Base-by-base conservation (phyloP, 2,329 filamentous ascomycete genomes). In the Aureobasidium sp. region DNA sequence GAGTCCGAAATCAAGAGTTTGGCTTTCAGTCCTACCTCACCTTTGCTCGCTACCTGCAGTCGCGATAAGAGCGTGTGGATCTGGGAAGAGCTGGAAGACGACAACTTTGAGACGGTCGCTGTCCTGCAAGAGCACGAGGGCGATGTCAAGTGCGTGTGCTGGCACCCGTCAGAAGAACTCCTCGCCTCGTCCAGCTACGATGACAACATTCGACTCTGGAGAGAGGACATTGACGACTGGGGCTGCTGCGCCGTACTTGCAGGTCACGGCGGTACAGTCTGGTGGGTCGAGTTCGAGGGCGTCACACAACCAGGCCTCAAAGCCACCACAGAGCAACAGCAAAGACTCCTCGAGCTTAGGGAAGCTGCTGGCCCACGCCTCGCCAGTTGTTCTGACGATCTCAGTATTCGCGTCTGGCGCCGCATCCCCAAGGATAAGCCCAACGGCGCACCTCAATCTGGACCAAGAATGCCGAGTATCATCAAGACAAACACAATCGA, bases 31-130 rank as follows among this genome's bases (percentile, higher is more conserved):
- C 86, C 89, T 0, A 84, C 84, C 0, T 89, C 89, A 0, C 84
- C 88, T 64, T 86, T 91, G 68, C 82, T 99, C 5, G 94, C 94
- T 6, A 97, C 92, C 0, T 97, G 92, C 75, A 89, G 86, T 59
- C 83, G 94, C 53, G 94, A 99, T 73, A 97, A 97, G 78, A 89
- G 85, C 17, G 90, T 97, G 19, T 99, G 94, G 94, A 90, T 99
- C 68, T 99, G 94, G 94, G 94, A 99, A 75, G 94, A 97, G 73
- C 83, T 97, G 60, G 89, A 87, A 17, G 92, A 96, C 61, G 93
- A 96, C 73, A 94, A 97, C 72, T 97, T 92, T 79, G 94, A 99
- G 80, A 97, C 94, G 1, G 86, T 97, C 17, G 94, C 93, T 0
- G 93, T 97, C 59, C 81, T 97, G 70, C 91, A 90, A 75, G 94